Base-by-base conservation (phyloP, 2,329 filamentous ascomycete genomes). In the Westerdykella ornata region DNA sequence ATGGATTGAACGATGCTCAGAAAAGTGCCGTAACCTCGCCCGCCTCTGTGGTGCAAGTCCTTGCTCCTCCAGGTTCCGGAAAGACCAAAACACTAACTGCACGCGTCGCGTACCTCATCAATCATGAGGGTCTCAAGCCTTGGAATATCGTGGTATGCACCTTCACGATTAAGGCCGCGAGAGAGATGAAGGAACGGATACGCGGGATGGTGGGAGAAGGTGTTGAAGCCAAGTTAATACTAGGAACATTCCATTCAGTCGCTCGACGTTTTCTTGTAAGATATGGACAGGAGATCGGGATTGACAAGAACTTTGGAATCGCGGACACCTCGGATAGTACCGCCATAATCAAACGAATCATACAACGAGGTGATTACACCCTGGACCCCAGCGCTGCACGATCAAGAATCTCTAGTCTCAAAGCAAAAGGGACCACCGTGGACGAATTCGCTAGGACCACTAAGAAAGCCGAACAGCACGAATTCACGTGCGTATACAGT, bases 51-150 rank as follows among this genome's bases (percentile, higher is more conserved):
- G 58, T 82, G 2, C 78, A 82, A 57, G 76, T 81, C 3, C 74
- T 81, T 22, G 78, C 78, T 5, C 77, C 78, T 38, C 80, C 80
- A 17, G 80, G 80, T 26, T 83, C 80, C 46, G 90, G 92, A 15
- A 97, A 98, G 68, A 98, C 90, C 12, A 94, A 96, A 66, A 97
- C 92, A 1, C 74, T 98, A 40, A 95, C 89, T 0, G 87, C 89
- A 34, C 84, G 92, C 47, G 88, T 96, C 43, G 89, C 89, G 54
- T 94, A 90, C 74, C 79, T 96, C 20, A 77, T 96, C 40, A 78
- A 82, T 38, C 74, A 84, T 54, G 71, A 79, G 53, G 79, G 82
- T 32, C 78, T 87, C 53, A 77, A 80, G 42, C 90, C 90, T 57
- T 81, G 85, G 69, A 88, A 96, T 68, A 81, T 97, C 56, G 82